Base-by-base conservation (phyloP, 805 yeast genomes). In the Starmerella powellii region DNA sequence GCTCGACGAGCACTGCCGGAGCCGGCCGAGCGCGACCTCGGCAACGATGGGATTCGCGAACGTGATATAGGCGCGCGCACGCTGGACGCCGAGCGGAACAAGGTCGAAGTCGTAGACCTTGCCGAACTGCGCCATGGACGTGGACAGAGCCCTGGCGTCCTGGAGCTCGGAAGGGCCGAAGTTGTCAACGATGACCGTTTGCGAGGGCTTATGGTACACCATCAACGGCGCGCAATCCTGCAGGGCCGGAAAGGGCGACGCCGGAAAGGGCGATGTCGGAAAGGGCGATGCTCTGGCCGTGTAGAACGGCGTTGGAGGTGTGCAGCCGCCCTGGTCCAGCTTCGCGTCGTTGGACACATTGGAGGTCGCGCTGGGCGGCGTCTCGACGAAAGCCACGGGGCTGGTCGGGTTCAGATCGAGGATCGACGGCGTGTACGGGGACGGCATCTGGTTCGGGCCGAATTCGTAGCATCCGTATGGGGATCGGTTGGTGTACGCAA, bases 121-220 rank as follows among this genome's bases (percentile, higher is more conserved):
- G 23, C 54, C 54, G 23, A 34, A 50, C 31, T 30, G 45, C 17
- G 38, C 21, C 44, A 47, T 34, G 24, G 29, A 23, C 20, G 2
- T 8, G 8, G 39, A 40, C 17, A 50, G 35, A 4, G 11, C n/a
- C 27, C 17, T 12, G 2, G 42, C 30, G 21, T 49, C 41, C 12
- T 28, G 16, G 6, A 26, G 29, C 10, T 31, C 19, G 11, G 17
- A 10, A 6, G 31, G 31, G 21, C 33, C 41, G n/a, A 50, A 34
- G 30, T 49, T 45, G 21, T 50, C 52, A 1, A 50, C 42, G 2
- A 50, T 21, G 4, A 50, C 33, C 6, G 54, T 50, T 18, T 42
- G 48, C 6, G 52, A 47, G 4, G 49, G 37, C 36, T 40, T 40
- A 18, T 31, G 44, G 3, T 38, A 24, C 15, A 40, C 5, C 16